These are phyloP conservation scores for Thraustotheca clavata DNA, from an alignment of 352 stramenopile species.

Conservation along the genomic window DNA sequence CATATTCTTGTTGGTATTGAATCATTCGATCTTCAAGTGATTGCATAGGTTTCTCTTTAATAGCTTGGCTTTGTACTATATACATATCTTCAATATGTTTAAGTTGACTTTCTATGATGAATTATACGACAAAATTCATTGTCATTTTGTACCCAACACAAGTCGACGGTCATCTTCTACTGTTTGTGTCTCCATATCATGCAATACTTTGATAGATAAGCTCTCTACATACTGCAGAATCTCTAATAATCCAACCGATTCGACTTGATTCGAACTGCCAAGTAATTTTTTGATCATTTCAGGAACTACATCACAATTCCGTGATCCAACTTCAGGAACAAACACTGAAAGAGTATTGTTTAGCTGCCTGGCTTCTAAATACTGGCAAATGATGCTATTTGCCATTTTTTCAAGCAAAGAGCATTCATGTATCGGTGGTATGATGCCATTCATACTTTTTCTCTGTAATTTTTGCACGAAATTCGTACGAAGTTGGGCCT, in stretches of 20 bases:
- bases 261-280: not conserved
- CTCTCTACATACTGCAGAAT: not conserved
- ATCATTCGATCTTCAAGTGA: slow-evolving; percentile 8
- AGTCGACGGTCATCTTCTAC: slow-evolving; percentile 6
- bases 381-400: slow-evolving; percentile 16
- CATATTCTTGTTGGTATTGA: slow-evolving; percentile 13
- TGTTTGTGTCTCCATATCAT: slow-evolving; percentile 18
- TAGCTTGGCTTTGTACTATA: not conserved
- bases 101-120: slow-evolving; percentile 2
- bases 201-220: not conserved
- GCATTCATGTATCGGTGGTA: not conserved
- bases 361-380: slow-evolving; percentile 14
- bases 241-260: not conserved
- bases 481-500: slow-evolving; percentile 17
- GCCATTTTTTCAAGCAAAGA: slow-evolving; percentile 17
- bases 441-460: not conserved
- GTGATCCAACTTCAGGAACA: slow-evolving; percentile 5
- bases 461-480: slow-evolving; percentile 18
- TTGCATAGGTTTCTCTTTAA: not conserved
- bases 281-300: slow-evolving; percentile 3
- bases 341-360: slow-evolving; percentile 20
- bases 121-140: not conserved
- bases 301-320: not conserved
- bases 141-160: slow-evolving; percentile 1
- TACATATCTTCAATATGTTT: slow-evolving; percentile 21